Conservation (phyloP, 495 filamentous ascomycete genomes). For the Neurospora sp. region DNA sequence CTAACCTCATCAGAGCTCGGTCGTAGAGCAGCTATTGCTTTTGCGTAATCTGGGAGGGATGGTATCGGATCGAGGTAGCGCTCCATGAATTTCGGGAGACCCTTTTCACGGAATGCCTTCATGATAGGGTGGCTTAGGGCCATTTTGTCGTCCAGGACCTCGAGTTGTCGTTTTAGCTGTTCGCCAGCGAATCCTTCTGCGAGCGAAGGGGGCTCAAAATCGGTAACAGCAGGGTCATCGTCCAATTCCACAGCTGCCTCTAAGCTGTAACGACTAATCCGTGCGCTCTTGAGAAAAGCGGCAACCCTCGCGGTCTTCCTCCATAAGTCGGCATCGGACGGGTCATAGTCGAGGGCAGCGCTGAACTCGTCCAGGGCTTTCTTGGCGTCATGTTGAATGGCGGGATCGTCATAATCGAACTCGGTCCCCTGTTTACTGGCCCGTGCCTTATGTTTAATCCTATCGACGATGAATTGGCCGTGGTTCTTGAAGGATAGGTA, state of each 20-base stretch:
- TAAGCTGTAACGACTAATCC: slow-evolving; percentile 75
- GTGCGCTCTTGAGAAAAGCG: slow-evolving; percentile 60
- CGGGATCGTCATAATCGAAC: slow-evolving; percentile 27
- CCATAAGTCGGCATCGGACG: slow-evolving; percentile 93
- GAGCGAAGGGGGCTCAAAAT: slow-evolving; percentile 66
- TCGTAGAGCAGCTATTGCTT: slow-evolving; percentile 19
- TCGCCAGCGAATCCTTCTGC: slow-evolving; percentile 80
- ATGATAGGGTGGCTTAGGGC: slow-evolving; percentile 59
- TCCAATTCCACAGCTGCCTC: slow-evolving; percentile 86
- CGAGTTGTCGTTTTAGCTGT: slow-evolving; percentile 58
- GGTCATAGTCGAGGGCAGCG: slow-evolving; percentile 76
- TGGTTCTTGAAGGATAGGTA: slow-evolving; percentile 93
- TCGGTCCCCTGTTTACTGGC: slow-evolving; percentile 18
- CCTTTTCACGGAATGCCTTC: slow-evolving; percentile 49
- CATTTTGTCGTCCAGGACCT: slow-evolving; percentile 59
- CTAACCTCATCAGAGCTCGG: slow-evolving; percentile 35
- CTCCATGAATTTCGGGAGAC: slow-evolving; percentile 51
- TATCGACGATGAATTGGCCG: slow-evolving; percentile 78
- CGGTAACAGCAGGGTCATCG: slow-evolving; percentile 58
- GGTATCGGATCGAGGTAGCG: slow-evolving; percentile 66
- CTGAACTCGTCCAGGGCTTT: slow-evolving; percentile 53
- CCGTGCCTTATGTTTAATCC: slow-evolving; percentile 42
- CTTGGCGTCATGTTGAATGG: slow-evolving; percentile 30
- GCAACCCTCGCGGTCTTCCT: slow-evolving; percentile 71
- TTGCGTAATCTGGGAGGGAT: slow-evolving; percentile 53